Percentiles rank a stretch among this genome's conserved stretches.
phyloP scores from a whole-genome alignment of 495 filamentous ascomycete species.

The Chaetomidium leptoderma region DNA sequence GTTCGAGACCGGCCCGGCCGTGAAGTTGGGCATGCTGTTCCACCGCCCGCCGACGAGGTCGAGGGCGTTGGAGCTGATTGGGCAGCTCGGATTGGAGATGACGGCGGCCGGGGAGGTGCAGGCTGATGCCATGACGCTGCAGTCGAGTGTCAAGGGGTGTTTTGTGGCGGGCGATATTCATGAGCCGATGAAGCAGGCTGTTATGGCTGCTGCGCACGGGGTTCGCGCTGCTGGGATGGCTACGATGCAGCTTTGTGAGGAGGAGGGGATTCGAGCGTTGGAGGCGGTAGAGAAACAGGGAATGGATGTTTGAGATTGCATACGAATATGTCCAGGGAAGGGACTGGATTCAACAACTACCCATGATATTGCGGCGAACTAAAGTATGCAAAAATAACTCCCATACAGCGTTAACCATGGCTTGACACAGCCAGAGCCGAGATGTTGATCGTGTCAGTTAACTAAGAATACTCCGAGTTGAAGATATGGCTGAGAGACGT shows the following conservation, averaged over 20 bases:
- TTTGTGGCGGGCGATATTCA: neutral
- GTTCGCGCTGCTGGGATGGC: neutral
- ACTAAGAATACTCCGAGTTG: no score
- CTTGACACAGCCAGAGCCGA: no score
- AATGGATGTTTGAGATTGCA: no score
- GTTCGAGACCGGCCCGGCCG: neutral
- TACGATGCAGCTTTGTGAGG: neutral
- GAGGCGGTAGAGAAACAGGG: no score
- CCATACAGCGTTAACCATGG: no score
- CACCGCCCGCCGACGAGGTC: neutral
- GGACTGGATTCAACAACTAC: no score
- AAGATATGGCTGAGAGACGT: no score
- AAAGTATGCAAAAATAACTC: no score
- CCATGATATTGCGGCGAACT: no score
- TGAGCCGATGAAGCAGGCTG: neutral
- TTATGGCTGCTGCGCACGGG: neutral
- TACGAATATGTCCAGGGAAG: no score
- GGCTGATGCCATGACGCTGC: neutral
- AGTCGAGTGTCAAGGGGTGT: neutral
- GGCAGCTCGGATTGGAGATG: neutral
- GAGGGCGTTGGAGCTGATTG: neutral
- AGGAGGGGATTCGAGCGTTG: neutral
- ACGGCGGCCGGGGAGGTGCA: conserved; percentile 4
- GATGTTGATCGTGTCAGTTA: no score
- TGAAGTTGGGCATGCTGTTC: neutral